Evolutionary conservation across 352 stramenopile species (phyloP), one percentile per base, ranked within the genome.

Genomic region (Globisporangium lucens): DNA sequence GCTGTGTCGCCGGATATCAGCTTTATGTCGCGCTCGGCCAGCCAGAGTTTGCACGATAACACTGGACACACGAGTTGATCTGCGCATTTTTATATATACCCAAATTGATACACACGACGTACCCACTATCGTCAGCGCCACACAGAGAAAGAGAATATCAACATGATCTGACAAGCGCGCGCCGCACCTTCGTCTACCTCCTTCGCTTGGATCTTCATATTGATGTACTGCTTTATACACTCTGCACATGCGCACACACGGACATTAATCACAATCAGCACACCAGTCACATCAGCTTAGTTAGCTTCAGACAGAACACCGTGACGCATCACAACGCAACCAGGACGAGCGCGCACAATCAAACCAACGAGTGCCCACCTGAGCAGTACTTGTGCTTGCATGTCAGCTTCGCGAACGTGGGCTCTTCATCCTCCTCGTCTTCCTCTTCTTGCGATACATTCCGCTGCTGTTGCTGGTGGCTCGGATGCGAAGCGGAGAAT

Each of bases 61-160:
- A 87, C 75, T 4, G 84, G 82, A 69, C 84, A 92, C 56, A 90
- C 73, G 47, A 90, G 65, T 70, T 91, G 75, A 67, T 91, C 83
- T 90, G 58, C 47, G 61, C 12, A 22, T 41, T 8, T 51, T 8
- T 9, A 33, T 24, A 10, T n/a, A 17, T 33, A 22, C 9, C 5
- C 51, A 36, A 12, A 36, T 36, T 41, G 2, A 58, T 2, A 58
- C 27, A 27, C 35, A 43, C 36, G 36, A 43, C 13, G 36, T n/a
- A 20, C 13, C 41, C 12, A n/a, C 41, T 20, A 47, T 47, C 41
- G 2, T 60, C 20, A 43, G 55, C 29, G 8, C 13, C 36, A 43
- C 6, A 43, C 17, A 38, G 5, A 33, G n/a, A 24, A 30, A 33
- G 17, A 29, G 22, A 55, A 20, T 56, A 53, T 38, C 36, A 51